Conservation (phyloP, 2,329 filamentous ascomycete genomes). For the Trichothecium roseum region DNA sequence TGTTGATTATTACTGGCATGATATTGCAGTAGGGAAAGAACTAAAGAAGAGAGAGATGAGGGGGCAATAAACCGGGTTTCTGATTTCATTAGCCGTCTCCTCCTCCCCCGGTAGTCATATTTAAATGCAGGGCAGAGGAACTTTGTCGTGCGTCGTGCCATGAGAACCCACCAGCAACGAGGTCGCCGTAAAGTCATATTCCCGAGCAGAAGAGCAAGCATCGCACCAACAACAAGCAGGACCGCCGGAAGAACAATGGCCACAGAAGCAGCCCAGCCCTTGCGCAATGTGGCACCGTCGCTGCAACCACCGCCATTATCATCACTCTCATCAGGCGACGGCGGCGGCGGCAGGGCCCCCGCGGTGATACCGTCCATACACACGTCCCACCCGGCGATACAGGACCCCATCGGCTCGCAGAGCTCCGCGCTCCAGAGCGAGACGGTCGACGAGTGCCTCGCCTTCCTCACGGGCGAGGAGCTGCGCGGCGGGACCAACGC, state of each 20-base stretch:
- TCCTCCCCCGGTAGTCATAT: too few species aligned
- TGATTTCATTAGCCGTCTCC: too few species aligned
- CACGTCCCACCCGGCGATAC: conserved; percentile 47
- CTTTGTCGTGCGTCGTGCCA: too few species aligned
- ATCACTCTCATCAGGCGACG: neutral
- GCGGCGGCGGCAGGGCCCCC: conserved; percentile 8
- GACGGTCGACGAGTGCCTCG: conserved; percentile 58
- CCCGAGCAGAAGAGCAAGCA: too few species aligned
- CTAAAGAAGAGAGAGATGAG: too few species aligned
- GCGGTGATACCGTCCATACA: conserved; percentile 43
- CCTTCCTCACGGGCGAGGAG: conserved; percentile 50
- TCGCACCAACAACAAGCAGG: conserved; percentile 2
- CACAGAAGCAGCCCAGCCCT: conserved; percentile 6
- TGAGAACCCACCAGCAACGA: neutral
- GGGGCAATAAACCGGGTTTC: too few species aligned
- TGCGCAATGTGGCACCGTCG: conserved; percentile 2
- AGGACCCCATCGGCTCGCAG: conserved; percentile 55
- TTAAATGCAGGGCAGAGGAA: too few species aligned
- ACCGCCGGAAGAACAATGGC: conserved; percentile 4
- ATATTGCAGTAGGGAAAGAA: too few species aligned
- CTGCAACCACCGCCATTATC: too few species aligned
- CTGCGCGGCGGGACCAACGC: conserved; percentile 44
- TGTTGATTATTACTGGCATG: too few species aligned
- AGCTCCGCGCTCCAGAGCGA: conserved; percentile 59
- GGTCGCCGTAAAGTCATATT: neutral